Evolutionary conservation across 192 early-diverging fungal genomes (phyloP), one percentile per base, ranked within the genome.

Genomic region (Pilaira anomala): DNA sequence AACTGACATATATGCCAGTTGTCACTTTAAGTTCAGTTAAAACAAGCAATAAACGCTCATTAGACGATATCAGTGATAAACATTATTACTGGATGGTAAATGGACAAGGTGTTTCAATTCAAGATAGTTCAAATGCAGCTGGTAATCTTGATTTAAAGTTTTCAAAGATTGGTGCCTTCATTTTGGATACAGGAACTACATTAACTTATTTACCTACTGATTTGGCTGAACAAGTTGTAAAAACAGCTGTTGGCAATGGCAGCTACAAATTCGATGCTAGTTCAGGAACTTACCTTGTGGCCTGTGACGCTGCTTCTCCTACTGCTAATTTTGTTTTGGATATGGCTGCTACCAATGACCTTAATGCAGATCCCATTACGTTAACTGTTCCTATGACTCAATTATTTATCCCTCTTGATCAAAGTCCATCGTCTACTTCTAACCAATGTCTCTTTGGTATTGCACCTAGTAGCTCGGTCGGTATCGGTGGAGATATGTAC

Each of bases 1-100:
- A 69, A 16, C 62, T 85, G 52, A 72, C 49, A 46, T 84, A 82
- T 62, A 48, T 80, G 16, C 75, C 78, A 14, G 73, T 80, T 5
- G 56, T 41, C 3, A 14, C 56, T 1, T 40, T 58, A 22, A 42
- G 19, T 6, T 19, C 56, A 5, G 40, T 3, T 12, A 58, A 13
- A 22, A 36, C 18, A 21, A 18, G 19, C 53, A 55, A 55, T 33
- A 55, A 55, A 18, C 33, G 56, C 21, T 65, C 65, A 16, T 14
- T n/a, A 6, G 22, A 21, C 1, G 52, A 39, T 25, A 11, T 21
- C n/a, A 50, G 24, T 18, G 13, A 11, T 5, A 36, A 21, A 3
- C 53, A 69, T 19, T 69, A 69, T 29, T 73, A 73, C 18, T 73
- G 71, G 71, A 73, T 73, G 71, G 71, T 73, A 11, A 59, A 63